These are phyloP conservation scores for Phialocephala sp. DNA, from an alignment of 2,329 filamentous ascomycete genomes.

Conservation along the genomic window DNA sequence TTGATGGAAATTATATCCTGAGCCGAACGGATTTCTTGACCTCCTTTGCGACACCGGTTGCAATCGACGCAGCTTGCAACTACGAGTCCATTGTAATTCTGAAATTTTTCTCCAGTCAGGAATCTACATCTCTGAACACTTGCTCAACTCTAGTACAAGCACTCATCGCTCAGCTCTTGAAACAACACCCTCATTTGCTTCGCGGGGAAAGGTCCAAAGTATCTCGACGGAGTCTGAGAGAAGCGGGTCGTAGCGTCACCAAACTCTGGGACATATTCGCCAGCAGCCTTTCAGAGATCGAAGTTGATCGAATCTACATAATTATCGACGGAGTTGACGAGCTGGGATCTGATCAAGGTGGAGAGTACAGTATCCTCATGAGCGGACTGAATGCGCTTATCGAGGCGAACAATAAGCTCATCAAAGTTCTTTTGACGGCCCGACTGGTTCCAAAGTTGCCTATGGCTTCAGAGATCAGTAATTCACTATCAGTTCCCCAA, in stretches of 20 bases:
- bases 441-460: not conserved
- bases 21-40: not conserved
- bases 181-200: not conserved
- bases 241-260: not conserved
- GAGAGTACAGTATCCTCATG: not conserved
- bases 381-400: not conserved
- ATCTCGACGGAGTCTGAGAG: not conserved
- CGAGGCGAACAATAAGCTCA: not conserved
- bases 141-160: not conserved
- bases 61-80: not conserved
- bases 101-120: not conserved
- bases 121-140: not conserved
- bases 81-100: not conserved
- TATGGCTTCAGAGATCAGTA: not conserved
- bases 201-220: not conserved
- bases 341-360: not conserved
- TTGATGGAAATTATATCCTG: not conserved
- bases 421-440: constrained; percentile 1
- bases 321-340: not conserved
- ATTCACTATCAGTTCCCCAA: not conserved
- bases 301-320: not conserved
- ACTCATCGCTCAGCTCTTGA: not conserved
- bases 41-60: not conserved
- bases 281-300: not conserved
- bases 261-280: not conserved